phyloP scores from a whole-genome alignment of 2,329 filamentous ascomycete genomes.

The Thielaviopsis populi region DNA sequence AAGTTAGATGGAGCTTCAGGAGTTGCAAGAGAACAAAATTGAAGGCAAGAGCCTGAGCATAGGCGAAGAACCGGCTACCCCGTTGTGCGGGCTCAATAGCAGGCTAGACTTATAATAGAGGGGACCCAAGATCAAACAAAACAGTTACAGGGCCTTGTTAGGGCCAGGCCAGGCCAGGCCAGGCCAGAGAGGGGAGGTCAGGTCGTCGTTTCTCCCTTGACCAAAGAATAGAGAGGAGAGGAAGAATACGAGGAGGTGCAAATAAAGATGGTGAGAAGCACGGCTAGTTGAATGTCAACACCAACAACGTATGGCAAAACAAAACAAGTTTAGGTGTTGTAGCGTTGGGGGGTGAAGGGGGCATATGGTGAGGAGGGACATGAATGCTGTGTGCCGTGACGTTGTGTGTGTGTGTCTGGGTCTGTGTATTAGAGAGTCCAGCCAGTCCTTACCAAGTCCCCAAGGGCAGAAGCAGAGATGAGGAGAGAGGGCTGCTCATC shows the following conservation, averaged over 20 bases:
- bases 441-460: too few species aligned
- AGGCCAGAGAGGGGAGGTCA: background rate
- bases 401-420: background rate
- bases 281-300: background rate
- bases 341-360: background rate
- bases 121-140: background rate
- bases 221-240: too few species aligned
- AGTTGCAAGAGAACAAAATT: background rate
- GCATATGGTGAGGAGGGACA: too few species aligned
- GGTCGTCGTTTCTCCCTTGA: too few species aligned
- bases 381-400: too few species aligned
- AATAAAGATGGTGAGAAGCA: background rate
- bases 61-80: background rate
- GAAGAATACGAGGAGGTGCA: background rate
- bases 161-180: background rate
- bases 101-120: background rate
- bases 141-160: background rate
- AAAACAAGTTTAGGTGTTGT: background rate
- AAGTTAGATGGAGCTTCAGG: background rate
- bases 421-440: background rate
- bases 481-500: too few species aligned
- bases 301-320: background rate
- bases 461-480: too few species aligned
- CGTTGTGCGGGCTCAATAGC: background rate
- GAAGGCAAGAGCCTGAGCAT: background rate